Conservation (phyloP, 345 rosid species). For the Psidium guajava region DNA sequence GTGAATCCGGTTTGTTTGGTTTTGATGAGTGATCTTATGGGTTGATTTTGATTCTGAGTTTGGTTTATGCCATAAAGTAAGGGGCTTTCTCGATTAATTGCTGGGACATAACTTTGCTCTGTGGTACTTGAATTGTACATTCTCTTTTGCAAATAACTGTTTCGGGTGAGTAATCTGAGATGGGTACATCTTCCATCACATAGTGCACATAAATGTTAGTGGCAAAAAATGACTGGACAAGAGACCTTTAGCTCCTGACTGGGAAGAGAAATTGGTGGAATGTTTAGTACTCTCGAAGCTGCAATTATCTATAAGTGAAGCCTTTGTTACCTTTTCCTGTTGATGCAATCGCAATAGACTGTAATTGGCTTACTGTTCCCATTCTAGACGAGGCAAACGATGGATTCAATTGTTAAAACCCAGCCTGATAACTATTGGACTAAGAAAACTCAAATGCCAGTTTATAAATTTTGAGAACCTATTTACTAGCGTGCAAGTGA, state of each 20-base stretch:
- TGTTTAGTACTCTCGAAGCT: background rate
- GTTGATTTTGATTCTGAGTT: background rate
- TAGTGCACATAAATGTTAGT: background rate
- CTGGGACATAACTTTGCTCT: background rate
- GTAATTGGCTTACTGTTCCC: background rate
- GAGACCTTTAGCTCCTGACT: background rate
- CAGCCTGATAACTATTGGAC: background rate
- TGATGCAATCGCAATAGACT: background rate
- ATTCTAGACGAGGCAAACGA: background rate
- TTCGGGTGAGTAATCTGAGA: background rate
- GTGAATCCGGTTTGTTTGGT: background rate
- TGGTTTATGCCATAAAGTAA: background rate
- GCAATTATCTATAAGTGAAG: background rate
- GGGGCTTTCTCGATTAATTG: background rate
- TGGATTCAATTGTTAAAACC: background rate
- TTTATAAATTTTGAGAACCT: background rate
- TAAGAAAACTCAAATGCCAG: background rate
- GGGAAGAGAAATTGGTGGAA: background rate
- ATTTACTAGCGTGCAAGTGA: background rate
- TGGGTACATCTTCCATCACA: background rate
- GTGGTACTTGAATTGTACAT: background rate
- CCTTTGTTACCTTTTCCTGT: background rate
- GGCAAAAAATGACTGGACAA: background rate
- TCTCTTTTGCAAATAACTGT: background rate
- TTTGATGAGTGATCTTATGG: background rate